phyloP scores from a whole-genome alignment of 768 basidiomycete genomes.

The Naematelia encephala region DNA sequence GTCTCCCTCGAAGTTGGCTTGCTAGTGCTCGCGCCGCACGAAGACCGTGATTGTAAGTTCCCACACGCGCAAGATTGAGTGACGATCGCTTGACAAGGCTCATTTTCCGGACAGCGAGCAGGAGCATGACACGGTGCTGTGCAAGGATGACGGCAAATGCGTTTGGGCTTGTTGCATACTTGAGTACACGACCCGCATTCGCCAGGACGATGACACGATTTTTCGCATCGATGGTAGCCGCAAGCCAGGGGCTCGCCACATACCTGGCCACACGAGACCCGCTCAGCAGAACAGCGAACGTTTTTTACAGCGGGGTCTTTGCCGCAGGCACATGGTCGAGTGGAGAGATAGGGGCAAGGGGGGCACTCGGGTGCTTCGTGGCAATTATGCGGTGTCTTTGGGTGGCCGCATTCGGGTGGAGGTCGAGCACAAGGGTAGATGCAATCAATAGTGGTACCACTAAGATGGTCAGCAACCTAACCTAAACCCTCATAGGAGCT shows the following conservation, averaged over 20 bases:
- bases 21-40: constrained; percentile 63
- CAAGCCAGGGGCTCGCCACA: constrained; percentile 78
- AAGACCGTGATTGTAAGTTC: constrained; percentile 66
- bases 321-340: constrained; percentile 81
- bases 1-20: constrained; percentile 55
- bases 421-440: constrained; percentile 72
- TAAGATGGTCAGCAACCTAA: neutral
- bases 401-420: constrained; percentile 75
- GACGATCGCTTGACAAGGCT: constrained; percentile 67
- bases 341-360: constrained; percentile 76
- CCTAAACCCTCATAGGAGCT: neutral
- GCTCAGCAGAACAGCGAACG: constrained; percentile 78
- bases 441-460: constrained; percentile 61
- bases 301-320: constrained; percentile 72
- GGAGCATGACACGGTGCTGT: constrained; percentile 82
- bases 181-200: constrained; percentile 73
- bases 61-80: constrained; percentile 78
- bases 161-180: constrained; percentile 79
- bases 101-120: constrained; percentile 71
- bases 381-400: constrained; percentile 70
- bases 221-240: constrained; percentile 84
- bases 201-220: constrained; percentile 70
- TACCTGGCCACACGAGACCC: constrained; percentile 74
- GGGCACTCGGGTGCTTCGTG: constrained; percentile 78
- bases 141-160: constrained; percentile 78